phyloP scores from a whole-genome alignment of 805 yeast genomes.

The Kuraishia piskuri region DNA sequence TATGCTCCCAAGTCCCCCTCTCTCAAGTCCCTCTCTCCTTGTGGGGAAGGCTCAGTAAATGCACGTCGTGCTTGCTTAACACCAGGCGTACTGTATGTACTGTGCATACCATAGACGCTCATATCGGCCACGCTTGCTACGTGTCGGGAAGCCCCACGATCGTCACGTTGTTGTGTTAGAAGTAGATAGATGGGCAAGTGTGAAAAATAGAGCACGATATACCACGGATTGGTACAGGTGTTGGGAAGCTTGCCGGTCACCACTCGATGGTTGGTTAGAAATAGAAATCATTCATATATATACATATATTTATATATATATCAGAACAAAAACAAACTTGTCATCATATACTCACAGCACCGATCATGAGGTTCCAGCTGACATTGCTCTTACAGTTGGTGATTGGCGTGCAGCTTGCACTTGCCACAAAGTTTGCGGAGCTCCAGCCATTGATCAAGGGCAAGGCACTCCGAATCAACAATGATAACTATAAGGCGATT shows the following conservation, averaged over 20 bases:
- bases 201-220: too few species aligned
- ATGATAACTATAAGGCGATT: slow-evolving; percentile 45
- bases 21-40: not conserved
- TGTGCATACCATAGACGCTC: not conserved
- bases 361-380: not conserved
- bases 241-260: too few species aligned
- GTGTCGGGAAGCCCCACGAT: not conserved
- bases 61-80: not conserved
- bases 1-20: not conserved
- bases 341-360: not conserved
- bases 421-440: slow-evolving; percentile 3
- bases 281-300: not conserved
- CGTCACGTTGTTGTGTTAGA: not conserved
- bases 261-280: not conserved
- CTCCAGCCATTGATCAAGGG: slow-evolving; percentile 6
- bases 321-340: not conserved
- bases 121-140: not conserved
- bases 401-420: not conserved
- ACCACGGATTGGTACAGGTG: too few species aligned
- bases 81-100: not conserved
- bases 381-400: slow-evolving; percentile 3
- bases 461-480: slow-evolving; percentile 39
- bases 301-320: not conserved
- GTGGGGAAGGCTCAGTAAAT: not conserved
- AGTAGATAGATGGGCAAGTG: not conserved